A percentile compares a stretch with the other conserved stretches of the same genome.
Evolutionary conservation across 805 yeast genomes (phyloP).

Genomic region (Starmerella lactis-condensi): DNA sequence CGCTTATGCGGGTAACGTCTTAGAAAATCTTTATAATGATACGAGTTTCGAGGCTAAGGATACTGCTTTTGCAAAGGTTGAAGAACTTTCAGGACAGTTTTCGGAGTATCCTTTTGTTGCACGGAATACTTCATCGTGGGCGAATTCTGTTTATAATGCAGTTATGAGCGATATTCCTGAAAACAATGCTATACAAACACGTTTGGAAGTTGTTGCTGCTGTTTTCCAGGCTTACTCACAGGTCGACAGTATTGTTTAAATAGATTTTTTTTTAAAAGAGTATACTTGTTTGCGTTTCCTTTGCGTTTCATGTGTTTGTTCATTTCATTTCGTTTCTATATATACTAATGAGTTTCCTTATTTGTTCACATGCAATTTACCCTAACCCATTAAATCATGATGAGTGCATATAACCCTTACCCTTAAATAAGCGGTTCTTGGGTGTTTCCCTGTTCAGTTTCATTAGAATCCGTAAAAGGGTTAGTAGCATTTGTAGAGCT

Average conservation of each 20-base stretch:
- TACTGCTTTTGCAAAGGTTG: conserved; percentile 84
- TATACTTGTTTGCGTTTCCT: no score
- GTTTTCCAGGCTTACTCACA: conserved; percentile 76
- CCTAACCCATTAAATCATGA: no score
- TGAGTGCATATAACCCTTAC: no score
- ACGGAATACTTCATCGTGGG: conserved; percentile 24
- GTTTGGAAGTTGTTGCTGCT: conserved; percentile 79
- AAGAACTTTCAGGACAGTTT: conserved; percentile 65
- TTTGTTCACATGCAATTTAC: no score
- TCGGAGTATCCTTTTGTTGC: conserved; percentile 69
- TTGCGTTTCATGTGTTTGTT: no score
- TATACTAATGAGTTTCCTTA: no score
- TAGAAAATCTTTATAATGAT: conserved; percentile 62
- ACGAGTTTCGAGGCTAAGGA: conserved; percentile 78
- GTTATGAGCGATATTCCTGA: conserved; percentile 31
- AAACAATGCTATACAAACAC: conserved; percentile 27
- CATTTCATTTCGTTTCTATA: no score
- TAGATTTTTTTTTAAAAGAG: no score
- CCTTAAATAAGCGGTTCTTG: no score
- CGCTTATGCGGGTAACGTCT: conserved; percentile 86
- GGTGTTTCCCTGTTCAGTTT: no score
- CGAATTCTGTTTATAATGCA: conserved; percentile 34
- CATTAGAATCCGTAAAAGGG: no score
- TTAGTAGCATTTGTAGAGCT: no score
- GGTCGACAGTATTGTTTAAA: conserved; percentile 40